Conservation (phyloP, 192 early-diverging fungal genomes). For the Gigaspora rosea region DNA sequence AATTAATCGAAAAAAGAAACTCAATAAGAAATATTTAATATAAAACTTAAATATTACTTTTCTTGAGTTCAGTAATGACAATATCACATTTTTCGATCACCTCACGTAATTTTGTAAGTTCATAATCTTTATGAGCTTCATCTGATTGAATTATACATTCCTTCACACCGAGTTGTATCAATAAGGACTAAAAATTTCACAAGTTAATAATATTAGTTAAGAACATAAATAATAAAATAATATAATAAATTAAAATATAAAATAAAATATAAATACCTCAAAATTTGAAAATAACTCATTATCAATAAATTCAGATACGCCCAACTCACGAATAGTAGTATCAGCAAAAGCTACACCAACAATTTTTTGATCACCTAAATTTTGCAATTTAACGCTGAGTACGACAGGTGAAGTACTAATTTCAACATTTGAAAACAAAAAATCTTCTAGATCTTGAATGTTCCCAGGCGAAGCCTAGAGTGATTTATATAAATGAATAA, state of each 20-base stretch:
- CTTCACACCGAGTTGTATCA: slow-evolving; percentile 92
- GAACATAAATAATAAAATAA: slow-evolving; percentile 1
- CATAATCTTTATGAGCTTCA: slow-evolving; percentile 62
- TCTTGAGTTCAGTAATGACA: slow-evolving; percentile 69
- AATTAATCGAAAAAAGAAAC: neutral
- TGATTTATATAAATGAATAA: neutral
- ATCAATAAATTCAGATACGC: slow-evolving; percentile 90
- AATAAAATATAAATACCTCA: slow-evolving; percentile 64
- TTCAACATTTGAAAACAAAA: slow-evolving; percentile 76
- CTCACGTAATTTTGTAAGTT: slow-evolving; percentile 65
- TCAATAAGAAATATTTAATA: neutral
- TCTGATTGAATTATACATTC: slow-evolving; percentile 77
- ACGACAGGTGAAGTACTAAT: slow-evolving; percentile 78
- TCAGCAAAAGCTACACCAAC: slow-evolving; percentile 93
- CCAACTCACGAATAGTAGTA: slow-evolving; percentile 76
- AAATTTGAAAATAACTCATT: slow-evolving; percentile 92
- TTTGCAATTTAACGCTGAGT: slow-evolving; percentile 67
- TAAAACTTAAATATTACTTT: slow-evolving; percentile 40
- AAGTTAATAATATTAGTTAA: neutral
- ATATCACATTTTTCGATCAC: slow-evolving; percentile 78
- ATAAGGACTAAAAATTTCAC: slow-evolving; percentile 59
- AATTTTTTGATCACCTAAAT: slow-evolving; percentile 63
- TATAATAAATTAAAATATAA: neutral
- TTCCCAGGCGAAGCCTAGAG: slow-evolving; percentile 94
- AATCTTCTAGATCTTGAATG: slow-evolving; percentile 86